Base-by-base conservation (phyloP, 129 eudicot genomes). In the Helianthus tuberosus region DNA sequence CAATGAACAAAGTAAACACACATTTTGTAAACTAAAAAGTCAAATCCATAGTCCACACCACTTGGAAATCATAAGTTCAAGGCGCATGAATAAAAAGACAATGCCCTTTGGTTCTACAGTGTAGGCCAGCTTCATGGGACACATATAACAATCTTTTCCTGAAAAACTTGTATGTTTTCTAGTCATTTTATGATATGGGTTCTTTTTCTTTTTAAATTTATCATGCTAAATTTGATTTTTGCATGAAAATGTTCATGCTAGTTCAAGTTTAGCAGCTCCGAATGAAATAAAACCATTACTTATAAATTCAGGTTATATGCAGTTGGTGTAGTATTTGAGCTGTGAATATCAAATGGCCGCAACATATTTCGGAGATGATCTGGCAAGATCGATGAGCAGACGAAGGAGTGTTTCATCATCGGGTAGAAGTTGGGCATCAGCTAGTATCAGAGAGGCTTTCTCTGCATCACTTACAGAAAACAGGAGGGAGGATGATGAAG, bases 351-450 rank as follows among this genome's bases (percentile, higher is more conserved):
- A 32, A 51, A 87, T 87, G 92, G 83, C 75, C 16, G 83, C 85
- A 73, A 32, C 59, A 50, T 35, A 27, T 75, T 54, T 72, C 11
- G 44, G 80, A 52, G 93, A 88, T 66, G 93, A 84, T 16, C 69
- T 79, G 51, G 79, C 79, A 41, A 75, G 87, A 69, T 87, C 93
- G 20, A 71, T 78, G 86, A 86, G 91, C 50, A 75, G 88, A 39
- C 80, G 70, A 29, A 79, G 72, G 51, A 86, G 88, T 48, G 44
- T 81, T 25, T 43, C 83, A 32, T 89, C 96, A 8, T 62, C 86
- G 16, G 20, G 77, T 47, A 64, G 69, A 39, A 85, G 88, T 55
- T 87, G 88, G 92, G 92, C 89, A 36, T 83, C 92, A 3, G 79
- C 86, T 35, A 85, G 96, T 57, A 58, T 87, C 6, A 67, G 77